A percentile compares a stretch with the other conserved stretches of the same genome.
phyloP scores from a whole-genome alignment of 495 filamentous ascomycete species.

The Entonaema liquescens region DNA sequence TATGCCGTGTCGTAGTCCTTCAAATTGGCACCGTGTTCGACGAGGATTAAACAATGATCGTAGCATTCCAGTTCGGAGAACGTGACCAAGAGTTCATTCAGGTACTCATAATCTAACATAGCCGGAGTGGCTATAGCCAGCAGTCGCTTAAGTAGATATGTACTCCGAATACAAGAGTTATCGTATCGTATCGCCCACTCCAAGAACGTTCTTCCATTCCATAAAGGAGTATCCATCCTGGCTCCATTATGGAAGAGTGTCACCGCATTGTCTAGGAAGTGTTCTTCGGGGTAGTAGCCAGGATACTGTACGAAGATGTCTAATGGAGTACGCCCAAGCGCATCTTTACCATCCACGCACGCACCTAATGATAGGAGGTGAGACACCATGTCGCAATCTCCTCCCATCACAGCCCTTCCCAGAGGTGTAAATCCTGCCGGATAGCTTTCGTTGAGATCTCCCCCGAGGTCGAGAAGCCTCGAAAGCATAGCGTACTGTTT shows the following conservation, averaged over 20 bases:
- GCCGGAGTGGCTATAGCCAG: neutral
- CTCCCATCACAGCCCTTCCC: neutral
- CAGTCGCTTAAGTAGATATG: neutral
- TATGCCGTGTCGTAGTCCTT: neutral
- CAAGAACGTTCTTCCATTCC: neutral
- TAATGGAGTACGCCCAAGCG: neutral
- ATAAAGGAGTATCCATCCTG: neutral
- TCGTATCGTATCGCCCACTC: neutral
- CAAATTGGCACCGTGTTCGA: neutral
- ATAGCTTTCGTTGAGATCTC: constrained; percentile 1
- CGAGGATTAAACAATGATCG: neutral
- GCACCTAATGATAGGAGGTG: neutral
- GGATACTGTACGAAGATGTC: neutral
- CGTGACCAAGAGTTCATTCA: neutral
- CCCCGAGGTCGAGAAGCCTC: constrained; percentile 5
- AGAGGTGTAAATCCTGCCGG: neutral
- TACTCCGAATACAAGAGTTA: neutral
- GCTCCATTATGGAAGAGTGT: neutral
- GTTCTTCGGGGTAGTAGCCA: neutral
- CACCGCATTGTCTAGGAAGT: neutral
- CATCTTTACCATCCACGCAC: neutral
- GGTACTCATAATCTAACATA: neutral
- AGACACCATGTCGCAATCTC: neutral
- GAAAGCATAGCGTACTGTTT: neutral
- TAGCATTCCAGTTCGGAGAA: neutral